Percentiles rank a stretch among this genome's conserved stretches.
Evolutionary conservation across 1,284 basidiomycete genomes (phyloP).

Genomic region (Marasmius oreades): DNA sequence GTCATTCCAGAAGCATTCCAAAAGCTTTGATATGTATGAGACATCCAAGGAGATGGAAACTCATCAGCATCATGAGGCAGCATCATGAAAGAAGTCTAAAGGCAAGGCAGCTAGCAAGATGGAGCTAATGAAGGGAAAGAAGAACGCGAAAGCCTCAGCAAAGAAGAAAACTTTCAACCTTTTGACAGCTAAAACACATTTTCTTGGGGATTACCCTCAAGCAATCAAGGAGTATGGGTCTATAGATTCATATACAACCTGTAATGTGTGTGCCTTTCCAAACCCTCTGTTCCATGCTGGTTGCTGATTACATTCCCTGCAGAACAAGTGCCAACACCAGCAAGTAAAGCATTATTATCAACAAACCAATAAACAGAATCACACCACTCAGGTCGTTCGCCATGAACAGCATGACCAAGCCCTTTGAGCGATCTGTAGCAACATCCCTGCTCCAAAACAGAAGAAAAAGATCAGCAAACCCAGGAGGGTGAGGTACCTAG

Average conservation of each 20-base stretch:
- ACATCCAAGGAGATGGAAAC: neutral
- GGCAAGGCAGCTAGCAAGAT: no score
- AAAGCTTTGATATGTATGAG: slow-evolving; percentile 21
- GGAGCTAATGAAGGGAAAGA: no score
- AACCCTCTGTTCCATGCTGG: neutral
- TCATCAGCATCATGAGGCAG: neutral
- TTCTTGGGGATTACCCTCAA: no score
- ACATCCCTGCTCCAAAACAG: neutral
- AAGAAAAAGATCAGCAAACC: neutral
- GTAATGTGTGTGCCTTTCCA: no score
- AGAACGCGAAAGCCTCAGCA: no score
- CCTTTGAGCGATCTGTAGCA: neutral
- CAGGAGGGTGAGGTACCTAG: neutral
- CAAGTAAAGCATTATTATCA: neutral
- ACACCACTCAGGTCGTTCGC: no score
- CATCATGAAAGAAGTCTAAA: neutral
- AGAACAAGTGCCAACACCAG: neutral
- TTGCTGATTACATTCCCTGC: neutral
- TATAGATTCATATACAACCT: no score
- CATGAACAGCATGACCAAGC: neutral
- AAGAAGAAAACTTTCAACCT: no score
- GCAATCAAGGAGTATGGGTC: no score
- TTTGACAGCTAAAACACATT: no score
- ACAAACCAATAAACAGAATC: neutral
- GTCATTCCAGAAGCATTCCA: no score